Evolutionary conservation across 2,329 filamentous ascomycete species (phyloP), one percentile per base, ranked within the genome.

Genomic region (Colletotrichum trifolii): DNA sequence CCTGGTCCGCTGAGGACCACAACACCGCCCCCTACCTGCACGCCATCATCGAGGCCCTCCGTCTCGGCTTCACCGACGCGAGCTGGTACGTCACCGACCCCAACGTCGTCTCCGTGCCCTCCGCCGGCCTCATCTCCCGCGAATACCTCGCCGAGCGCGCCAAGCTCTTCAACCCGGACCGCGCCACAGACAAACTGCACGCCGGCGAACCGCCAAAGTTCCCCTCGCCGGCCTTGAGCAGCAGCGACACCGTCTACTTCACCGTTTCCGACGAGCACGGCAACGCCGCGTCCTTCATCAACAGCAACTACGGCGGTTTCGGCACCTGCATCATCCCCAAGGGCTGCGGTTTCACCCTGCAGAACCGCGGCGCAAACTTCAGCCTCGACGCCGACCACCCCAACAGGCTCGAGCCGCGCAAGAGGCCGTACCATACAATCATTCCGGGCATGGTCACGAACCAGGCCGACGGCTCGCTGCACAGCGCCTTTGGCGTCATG

Each of bases 401-500:
- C 1, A 98, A 98, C 73, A 85, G 84, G 17, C 83, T 97, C 12
- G 92, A 87, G 8, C 92, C 94, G 0, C 83, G 89, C 39, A 98
- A 98, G 82, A 81, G 96, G 49, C 96, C 96, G 0, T 99, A 98
- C 78, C 96, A 98, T 78, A 99, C 96, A 58, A 98, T 99, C 76
- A 99, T 99, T 72, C 95, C 96, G 0, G 95, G 92, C 0, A 85
- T 98, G 76, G 88, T 95, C 15, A 98, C 96, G 0, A 93, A 96
- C 70, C 75, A 87, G 15, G 79, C 81, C 5, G 93, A 96, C 71
- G 87, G 87, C 34, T 89, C 86, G 53, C 79, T 98, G 61, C 92
- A 97, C 76, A 91, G 88, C 4, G 91, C 97, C 0, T 97, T 95
- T 72, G 96, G 96, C 57, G 95, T 98, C 66, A 98, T 98, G 96